Evolutionary conservation across 345 rosid species (phyloP).

Genomic region (Murraya paniculata): DNA sequence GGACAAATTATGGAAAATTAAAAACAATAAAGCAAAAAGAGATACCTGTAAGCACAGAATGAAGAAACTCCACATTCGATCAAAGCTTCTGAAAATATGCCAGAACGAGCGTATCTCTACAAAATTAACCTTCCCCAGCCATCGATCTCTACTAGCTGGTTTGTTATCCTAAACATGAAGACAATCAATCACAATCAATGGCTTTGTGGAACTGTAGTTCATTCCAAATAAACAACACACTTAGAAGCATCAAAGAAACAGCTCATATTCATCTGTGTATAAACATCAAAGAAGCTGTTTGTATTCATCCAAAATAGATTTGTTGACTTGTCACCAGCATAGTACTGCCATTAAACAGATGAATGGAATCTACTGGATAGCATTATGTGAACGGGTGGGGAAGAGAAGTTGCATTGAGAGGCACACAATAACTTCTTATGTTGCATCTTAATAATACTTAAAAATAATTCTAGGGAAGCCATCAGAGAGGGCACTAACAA

Average conservation of each 20-base stretch:
- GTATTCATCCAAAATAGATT: no score
- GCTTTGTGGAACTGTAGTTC: background rate
- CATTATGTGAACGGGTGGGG: background rate
- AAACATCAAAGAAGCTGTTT: no score
- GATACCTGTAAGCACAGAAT: slow-evolving; percentile 86
- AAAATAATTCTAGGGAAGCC: background rate
- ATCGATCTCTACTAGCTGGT: slow-evolving; percentile 55
- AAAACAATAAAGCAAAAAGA: background rate
- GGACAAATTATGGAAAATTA: background rate
- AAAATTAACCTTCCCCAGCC: slow-evolving; percentile 97
- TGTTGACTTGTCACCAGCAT: background rate
- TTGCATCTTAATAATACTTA: background rate
- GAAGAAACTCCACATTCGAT: slow-evolving; percentile 98
- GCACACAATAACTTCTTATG: background rate
- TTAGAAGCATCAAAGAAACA: background rate
- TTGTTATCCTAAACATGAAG: slow-evolving; percentile 60
- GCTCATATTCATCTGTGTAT: no score
- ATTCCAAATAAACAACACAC: background rate
- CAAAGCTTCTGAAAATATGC: slow-evolving; percentile 98
- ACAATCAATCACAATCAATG: slow-evolving; percentile 1
- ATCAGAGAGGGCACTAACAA: background rate
- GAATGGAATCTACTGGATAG: background rate
- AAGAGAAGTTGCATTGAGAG: background rate
- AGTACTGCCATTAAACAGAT: background rate
- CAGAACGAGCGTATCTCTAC: slow-evolving; percentile 97